These are phyloP conservation scores for Coemansia sp. DNA, from an alignment of 192 early-diverging fungal species.

Conservation along the genomic window DNA sequence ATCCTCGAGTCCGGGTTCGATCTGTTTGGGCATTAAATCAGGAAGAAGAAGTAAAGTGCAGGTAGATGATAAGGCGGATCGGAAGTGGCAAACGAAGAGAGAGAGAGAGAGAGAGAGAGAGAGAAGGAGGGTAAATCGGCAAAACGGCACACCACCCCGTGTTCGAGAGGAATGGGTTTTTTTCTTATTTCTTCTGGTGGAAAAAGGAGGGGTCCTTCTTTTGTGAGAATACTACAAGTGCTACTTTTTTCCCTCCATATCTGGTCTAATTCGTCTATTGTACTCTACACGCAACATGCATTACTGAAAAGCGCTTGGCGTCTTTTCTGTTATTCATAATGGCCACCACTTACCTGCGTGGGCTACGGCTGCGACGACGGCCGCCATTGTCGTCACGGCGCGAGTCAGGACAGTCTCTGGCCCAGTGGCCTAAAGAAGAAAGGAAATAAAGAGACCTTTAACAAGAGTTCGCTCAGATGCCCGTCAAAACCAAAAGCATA, in stretches of 20 bases:
- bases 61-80: not conserved
- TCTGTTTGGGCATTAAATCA: not conserved
- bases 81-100: not conserved
- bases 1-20: not conserved
- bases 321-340: not conserved
- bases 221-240: not conserved
- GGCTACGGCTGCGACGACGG: slow-evolving; percentile 33
- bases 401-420: slow-evolving; percentile 42
- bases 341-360: slow-evolving; percentile 35
- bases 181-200: not conserved
- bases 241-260: no score
- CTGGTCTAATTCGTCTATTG: no score
- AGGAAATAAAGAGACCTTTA: not conserved
- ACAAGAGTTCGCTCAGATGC: not conserved
- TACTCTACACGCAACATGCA: no score
- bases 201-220: not conserved
- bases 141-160: not conserved
- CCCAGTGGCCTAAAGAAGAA: slow-evolving; percentile 43
- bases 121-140: not conserved
- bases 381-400: slow-evolving; percentile 12
- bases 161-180: not conserved
- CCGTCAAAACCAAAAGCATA: not conserved
- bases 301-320: no score
- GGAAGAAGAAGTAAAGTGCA: not conserved
- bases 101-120: slow-evolving; percentile 4